These are phyloP conservation scores for Ustilago loliicola DNA, from an alignment of 1,284 basidiomycete genomes.

Conservation along the genomic window DNA sequence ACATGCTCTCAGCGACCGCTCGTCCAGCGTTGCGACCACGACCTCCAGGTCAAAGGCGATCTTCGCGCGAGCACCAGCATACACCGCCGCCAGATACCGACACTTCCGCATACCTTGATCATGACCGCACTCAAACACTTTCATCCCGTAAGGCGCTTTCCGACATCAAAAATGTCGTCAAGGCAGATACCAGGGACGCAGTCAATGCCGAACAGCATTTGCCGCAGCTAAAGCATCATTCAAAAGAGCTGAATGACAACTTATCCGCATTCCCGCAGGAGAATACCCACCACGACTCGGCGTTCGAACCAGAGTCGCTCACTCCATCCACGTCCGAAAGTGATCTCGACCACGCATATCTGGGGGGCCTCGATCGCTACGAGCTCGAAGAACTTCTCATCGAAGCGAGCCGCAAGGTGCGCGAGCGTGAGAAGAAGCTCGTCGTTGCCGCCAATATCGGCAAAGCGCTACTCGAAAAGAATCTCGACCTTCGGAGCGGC, in stretches of 20 bases:
- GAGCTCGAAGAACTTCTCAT: slow-evolving; percentile 61
- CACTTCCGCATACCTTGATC: background rate
- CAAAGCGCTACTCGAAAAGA: slow-evolving; percentile 65
- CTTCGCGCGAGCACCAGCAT: slow-evolving; percentile 3
- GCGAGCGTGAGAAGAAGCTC: slow-evolving; percentile 60
- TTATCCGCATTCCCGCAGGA: background rate
- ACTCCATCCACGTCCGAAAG: slow-evolving; percentile 11
- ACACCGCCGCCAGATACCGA: slow-evolving; percentile 5
- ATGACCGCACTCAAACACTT: background rate
- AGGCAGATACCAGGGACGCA: background rate
- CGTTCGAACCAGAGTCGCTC: slow-evolving; percentile 4
- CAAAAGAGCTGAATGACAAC: background rate
- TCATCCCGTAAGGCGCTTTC: slow-evolving; percentile 16
- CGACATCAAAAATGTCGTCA: slow-evolving; percentile 19
- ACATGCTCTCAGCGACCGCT: slow-evolving; percentile 7
- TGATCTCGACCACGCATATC: slow-evolving; percentile 43
- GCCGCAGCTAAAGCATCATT: background rate
- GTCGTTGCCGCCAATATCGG: slow-evolving; percentile 64
- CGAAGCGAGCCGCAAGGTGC: slow-evolving; percentile 59
- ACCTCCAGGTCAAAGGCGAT: slow-evolving; percentile 11
- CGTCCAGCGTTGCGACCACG: slow-evolving; percentile 16
- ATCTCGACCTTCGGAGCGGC: slow-evolving; percentile 54
- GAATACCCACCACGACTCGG: background rate
- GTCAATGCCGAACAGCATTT: background rate
- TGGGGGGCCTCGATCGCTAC: slow-evolving; percentile 54